These are phyloP conservation scores for Choiromyces venosus DNA, from an alignment of 495 filamentous ascomycete species.

Conservation along the genomic window DNA sequence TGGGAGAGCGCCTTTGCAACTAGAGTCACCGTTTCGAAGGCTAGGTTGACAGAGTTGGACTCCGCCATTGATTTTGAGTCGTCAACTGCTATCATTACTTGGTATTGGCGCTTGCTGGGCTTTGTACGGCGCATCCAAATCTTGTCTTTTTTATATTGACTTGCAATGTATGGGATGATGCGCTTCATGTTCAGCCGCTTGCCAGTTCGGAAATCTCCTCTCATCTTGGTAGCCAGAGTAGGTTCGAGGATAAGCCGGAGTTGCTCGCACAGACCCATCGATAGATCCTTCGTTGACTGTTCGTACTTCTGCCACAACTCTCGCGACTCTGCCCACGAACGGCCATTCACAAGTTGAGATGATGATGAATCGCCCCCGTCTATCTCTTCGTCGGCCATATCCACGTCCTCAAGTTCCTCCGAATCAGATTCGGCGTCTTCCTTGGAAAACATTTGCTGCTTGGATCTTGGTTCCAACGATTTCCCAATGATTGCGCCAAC, in stretches of 20 bases:
- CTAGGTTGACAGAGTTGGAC: constrained; percentile 54
- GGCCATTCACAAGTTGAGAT: constrained; percentile 9
- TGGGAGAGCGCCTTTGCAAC: constrained; percentile 76
- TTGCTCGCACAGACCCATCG: constrained; percentile 81
- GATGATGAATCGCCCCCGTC: constrained; percentile 52
- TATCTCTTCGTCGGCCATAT: constrained; percentile 21
- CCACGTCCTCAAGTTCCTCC: constrained; percentile 31
- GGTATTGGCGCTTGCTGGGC: constrained; percentile 87
- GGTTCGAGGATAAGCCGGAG: constrained; percentile 92
- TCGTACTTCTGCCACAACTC: constrained; percentile 82
- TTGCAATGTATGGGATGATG: constrained; percentile 98
- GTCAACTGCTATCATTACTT: constrained; percentile 95
- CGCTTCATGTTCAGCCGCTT: constrained; percentile 98
- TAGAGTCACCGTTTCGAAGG: constrained; percentile 87
- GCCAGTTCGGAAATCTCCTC: constrained; percentile 93
- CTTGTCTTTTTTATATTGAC: constrained; percentile 95
- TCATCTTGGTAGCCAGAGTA: constrained; percentile 89
- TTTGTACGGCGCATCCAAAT: constrained; percentile 96
- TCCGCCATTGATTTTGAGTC: constrained; percentile 87
- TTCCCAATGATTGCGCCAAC: constrained; percentile 45
- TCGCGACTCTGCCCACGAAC: constrained; percentile 57
- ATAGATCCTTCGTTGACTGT: constrained; percentile 72
- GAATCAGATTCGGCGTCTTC: constrained; percentile 22
- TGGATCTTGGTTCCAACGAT: constrained; percentile 22
- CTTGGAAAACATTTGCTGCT: constrained; percentile 6